Base-by-base conservation (phyloP, 2,329 filamentous ascomycete species). In the Sarocladium oryzae region DNA sequence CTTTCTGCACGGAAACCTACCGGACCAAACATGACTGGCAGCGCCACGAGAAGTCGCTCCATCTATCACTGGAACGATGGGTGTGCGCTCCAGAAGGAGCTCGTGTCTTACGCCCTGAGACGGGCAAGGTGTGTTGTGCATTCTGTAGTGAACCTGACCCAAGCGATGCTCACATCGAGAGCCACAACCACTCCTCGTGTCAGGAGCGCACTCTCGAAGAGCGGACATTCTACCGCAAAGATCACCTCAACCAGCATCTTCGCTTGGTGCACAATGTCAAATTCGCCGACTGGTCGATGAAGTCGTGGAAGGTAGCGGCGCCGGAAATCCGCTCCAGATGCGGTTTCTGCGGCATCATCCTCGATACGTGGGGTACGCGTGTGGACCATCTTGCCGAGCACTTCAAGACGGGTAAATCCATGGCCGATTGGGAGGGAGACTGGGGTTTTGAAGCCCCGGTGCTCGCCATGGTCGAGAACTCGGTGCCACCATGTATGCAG, bases 1-100 rank as follows among this genome's bases (percentile, higher is more conserved):
- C 82, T 55, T 85, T 85, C 70, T 85, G 82, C 63, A 84, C 82
- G 6, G 81, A 85, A 56, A 82, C 79, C 0, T 85, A 85, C 65
- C 72, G 81, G 56, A 84, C 81, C 3, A 85, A 85, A 62, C 80
- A 85, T 58, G 82, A 85, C 64, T 85, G 82, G 82, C 81, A 84
- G 59, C 72, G 85, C 53, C 85, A 88, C 62, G 85, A 89, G 60
- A 85, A 85, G 57, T 83, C 81, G 49, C 70, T 82, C 56, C 85
- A 79, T 62, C 66, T 79, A 58, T 88, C 79, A 6, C 77, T 85
- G 0, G 82, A 81, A 68, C 74, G 74, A 52, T 88, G 77, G 85
- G 79, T 82, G 54, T 88, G 78, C 60, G 75, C 76, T 3, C 81
- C 80, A 40, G 73, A 79, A 40, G 81, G 81, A 1, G 68, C 78